Evolutionary conservation across 192 early-diverging fungal genomes (phyloP), one percentile per base, ranked within the genome.

Genomic region (Thamnidium elegans): DNA sequence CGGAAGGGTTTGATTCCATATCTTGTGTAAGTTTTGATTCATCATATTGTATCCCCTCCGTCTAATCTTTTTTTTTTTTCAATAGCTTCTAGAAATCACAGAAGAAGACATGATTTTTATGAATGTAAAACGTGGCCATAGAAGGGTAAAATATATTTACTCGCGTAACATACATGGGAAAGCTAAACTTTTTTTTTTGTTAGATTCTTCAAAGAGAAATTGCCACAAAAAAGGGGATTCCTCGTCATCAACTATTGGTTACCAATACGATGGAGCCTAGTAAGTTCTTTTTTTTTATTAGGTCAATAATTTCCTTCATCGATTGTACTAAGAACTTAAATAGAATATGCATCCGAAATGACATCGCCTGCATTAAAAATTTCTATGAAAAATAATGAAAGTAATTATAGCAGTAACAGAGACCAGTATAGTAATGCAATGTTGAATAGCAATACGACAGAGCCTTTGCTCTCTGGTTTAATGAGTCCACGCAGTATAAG

Each of bases 181-280:
- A 19, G 14, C 15, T 21, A 11, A 44, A 55, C 34, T 17, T 42
- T 48, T 34, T 48, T 34, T 23, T 30, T 19, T 10, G 43, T 11
- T 64, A 73, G 72, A 34, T 68, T 20, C 45, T 73, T 8, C 72
- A 73, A 62, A 62, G 72, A 19, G 62, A 69, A 50, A 61, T 73
- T 36, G 54, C 72, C 1, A 65, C 50, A 8, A 23, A 52, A 0
- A 73, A 73, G 60, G 72, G 72, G 10, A 53, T 73, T 10, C 72
- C 60, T 30, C 14, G 36, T 17, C 23, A 59, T n/a, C 19, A 56
- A 23, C 67, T 62, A 23, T 50, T 68, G 21, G 14, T 61, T 11
- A 65, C 63, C 17, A 63, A 68, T 34, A 7, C 44, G 13, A 59
- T 64, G 39, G 23, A 10, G 15, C 44, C 50, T 15, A 51, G 63